Percentiles rank a stretch among this genome's conserved stretches.
Evolutionary conservation across 352 stramenopile genomes (phyloP).

Genomic region (Globisporangium polare): DNA sequence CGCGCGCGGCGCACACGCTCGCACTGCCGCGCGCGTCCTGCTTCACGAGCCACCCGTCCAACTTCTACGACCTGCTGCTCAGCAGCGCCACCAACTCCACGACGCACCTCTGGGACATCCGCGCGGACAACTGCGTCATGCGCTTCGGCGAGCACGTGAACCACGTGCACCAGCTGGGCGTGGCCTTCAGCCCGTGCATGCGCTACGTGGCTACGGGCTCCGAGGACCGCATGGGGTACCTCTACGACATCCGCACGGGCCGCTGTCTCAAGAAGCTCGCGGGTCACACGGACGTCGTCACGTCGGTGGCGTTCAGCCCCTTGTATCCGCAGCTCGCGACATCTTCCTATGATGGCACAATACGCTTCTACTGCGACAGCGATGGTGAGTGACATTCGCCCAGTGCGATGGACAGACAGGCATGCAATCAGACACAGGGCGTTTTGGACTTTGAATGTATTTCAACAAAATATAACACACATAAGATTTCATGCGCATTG

Average conservation of each 20-base stretch:
- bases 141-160: conserved; percentile 83
- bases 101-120: conserved; percentile 83
- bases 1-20: conserved; percentile 60
- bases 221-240: conserved; percentile 74
- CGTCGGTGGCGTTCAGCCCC: conserved; percentile 74
- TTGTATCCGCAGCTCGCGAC: conserved; percentile 80
- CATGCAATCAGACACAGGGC: neutral
- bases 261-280: conserved; percentile 51
- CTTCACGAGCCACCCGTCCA: conserved; percentile 61
- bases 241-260: conserved; percentile 86
- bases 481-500: conserved; percentile 28
- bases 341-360: conserved; percentile 66
- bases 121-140: conserved; percentile 83
- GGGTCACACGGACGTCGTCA: conserved; percentile 76
- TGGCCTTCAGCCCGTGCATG: conserved; percentile 88
- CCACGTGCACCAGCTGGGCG: conserved; percentile 65
- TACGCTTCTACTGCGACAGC: conserved; percentile 50
- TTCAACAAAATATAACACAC: conserved; percentile 37
- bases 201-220: conserved; percentile 86
- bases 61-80: conserved; percentile 84
- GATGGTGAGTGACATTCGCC: neutral
- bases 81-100: conserved; percentile 68
- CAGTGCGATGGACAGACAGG: neutral
- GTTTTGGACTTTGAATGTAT: conserved; percentile 29
- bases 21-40: conserved; percentile 59